phyloP scores from a whole-genome alignment of 805 yeast genomes.

The Suhomyces kilbournensis region DNA sequence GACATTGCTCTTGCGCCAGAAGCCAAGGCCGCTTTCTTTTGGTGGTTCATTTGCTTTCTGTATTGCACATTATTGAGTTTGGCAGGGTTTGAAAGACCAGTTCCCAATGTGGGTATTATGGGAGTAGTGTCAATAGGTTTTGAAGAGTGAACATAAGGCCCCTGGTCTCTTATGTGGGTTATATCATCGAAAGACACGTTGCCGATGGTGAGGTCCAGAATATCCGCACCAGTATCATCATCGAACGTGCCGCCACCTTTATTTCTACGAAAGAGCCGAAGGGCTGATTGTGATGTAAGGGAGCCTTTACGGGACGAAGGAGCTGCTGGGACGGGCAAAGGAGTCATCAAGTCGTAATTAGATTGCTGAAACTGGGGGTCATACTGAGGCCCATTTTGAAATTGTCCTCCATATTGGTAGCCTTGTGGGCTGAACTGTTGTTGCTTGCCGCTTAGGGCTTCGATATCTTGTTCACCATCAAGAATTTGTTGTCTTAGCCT shows the following conservation, averaged over 20 bases:
- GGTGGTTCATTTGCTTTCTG: constrained; percentile 65
- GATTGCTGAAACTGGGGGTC: constrained; percentile 5
- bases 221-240: constrained; percentile 38
- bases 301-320: constrained; percentile 32
- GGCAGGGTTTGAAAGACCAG: constrained; percentile 11
- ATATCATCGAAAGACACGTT: constrained; percentile 62
- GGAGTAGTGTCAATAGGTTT: constrained; percentile 59
- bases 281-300: constrained; percentile 39
- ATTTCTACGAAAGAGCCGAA: constrained; percentile 42
- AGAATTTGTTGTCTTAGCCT: constrained; percentile 33
- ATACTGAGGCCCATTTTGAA: background rate
- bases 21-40: constrained; percentile 55
- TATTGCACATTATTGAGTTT: constrained; percentile 53
- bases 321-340: constrained; percentile 13
- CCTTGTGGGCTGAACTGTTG: constrained; percentile 2
- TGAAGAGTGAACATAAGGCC: constrained; percentile 53
- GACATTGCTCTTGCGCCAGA: constrained; percentile 47
- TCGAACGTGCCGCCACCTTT: constrained; percentile 32
- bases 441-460: constrained; percentile 14
- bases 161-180: constrained; percentile 60
- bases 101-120: constrained; percentile 64
- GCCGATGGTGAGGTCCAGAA: constrained; percentile 31
- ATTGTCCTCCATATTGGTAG: constrained; percentile 7
- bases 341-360: constrained; percentile 28
- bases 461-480: constrained; percentile 27